Percentiles rank a stretch among this genome's conserved stretches.
phyloP scores from a whole-genome alignment of 2,329 filamentous ascomycete species.

The Aspergillus sp. region DNA sequence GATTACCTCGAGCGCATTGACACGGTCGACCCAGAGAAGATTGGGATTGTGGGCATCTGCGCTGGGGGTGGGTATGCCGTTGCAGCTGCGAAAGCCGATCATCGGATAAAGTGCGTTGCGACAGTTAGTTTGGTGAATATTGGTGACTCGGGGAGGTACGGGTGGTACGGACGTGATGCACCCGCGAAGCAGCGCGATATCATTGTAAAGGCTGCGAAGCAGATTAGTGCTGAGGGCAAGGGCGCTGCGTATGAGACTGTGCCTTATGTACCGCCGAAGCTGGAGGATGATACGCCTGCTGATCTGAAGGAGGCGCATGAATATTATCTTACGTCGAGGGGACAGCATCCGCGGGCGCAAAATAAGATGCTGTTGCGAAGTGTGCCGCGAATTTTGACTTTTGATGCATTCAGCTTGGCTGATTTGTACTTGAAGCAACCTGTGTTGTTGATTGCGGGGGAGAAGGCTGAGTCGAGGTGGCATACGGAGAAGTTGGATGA shows the following conservation, averaged over 20 bases:
- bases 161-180: background rate
- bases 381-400: slow-evolving; percentile 4
- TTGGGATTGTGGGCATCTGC: slow-evolving; percentile 19
- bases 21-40: slow-evolving; percentile 14
- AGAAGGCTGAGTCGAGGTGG: slow-evolving; percentile 6
- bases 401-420: slow-evolving; percentile 6
- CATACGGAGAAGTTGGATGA: slow-evolving; percentile 11
- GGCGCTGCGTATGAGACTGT: background rate
- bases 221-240: background rate
- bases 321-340: background rate
- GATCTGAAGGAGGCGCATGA: background rate
- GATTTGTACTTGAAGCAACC: slow-evolving; percentile 8
- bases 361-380: slow-evolving; percentile 5
- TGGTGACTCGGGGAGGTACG: slow-evolving; percentile 1
- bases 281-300: background rate
- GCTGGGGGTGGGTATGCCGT: slow-evolving; percentile 16
- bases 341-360: slow-evolving; percentile 2
- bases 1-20: slow-evolving; percentile 16
- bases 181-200: background rate
- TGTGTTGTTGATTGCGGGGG: slow-evolving; percentile 7
- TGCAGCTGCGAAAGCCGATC: slow-evolving; percentile 15
- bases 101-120: slow-evolving; percentile 14
- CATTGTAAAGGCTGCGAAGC: background rate
- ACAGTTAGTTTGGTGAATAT: slow-evolving; percentile 13
- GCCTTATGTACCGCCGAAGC: background rate